A percentile compares a stretch with the other conserved stretches of the same genome.
phyloP scores from a whole-genome alignment of 1,284 basidiomycete genomes.

The Porogramme epimiltina region DNA sequence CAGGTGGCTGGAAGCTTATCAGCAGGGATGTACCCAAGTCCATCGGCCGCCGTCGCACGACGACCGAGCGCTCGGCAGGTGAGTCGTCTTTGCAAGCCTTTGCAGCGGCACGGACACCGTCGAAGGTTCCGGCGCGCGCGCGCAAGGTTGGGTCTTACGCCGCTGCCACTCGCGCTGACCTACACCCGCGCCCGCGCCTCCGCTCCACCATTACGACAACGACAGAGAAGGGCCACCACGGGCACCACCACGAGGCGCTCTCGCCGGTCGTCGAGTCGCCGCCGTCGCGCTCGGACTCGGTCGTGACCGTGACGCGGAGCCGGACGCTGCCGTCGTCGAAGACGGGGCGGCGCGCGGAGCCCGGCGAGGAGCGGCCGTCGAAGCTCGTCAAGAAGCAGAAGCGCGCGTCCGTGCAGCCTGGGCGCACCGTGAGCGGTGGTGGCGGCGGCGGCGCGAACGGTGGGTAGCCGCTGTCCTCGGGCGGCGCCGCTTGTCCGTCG shows the following conservation, averaged over 20 bases:
- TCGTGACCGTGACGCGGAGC: slow-evolving; percentile 54
- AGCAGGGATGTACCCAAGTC: slow-evolving; percentile 33
- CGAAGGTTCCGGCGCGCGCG: too few relatives aligned
- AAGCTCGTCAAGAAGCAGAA: slow-evolving; percentile 53
- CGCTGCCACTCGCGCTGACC: too few relatives aligned
- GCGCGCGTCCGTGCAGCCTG: slow-evolving; percentile 40
- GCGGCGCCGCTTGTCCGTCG: too few relatives aligned
- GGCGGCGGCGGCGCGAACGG: slow-evolving; percentile 13
- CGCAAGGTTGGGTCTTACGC: too few relatives aligned
- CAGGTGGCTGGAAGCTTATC: slow-evolving; percentile 48
- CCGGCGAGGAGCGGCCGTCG: slow-evolving; percentile 41
- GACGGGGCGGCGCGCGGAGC: slow-evolving; percentile 15
- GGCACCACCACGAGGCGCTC: slow-evolving; percentile 25
- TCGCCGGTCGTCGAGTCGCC: slow-evolving; percentile 47
- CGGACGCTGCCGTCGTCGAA: slow-evolving; percentile 59
- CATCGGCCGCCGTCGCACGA: slow-evolving; percentile 55
- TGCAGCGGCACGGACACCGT: too few relatives aligned
- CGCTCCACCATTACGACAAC: too few relatives aligned
- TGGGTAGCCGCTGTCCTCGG: neutral
- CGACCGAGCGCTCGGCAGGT: slow-evolving; percentile 53
- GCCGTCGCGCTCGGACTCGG: slow-evolving; percentile 28
- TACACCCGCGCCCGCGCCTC: neutral
- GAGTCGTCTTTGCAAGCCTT: too few relatives aligned
- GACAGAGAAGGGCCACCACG: slow-evolving; percentile 22
- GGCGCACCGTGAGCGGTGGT: slow-evolving; percentile 18